A percentile compares a stretch with the other conserved stretches of the same genome.
Evolutionary conservation across 2,329 filamentous ascomycete genomes (phyloP).

Genomic region (Aspergillus spinulosporus): DNA sequence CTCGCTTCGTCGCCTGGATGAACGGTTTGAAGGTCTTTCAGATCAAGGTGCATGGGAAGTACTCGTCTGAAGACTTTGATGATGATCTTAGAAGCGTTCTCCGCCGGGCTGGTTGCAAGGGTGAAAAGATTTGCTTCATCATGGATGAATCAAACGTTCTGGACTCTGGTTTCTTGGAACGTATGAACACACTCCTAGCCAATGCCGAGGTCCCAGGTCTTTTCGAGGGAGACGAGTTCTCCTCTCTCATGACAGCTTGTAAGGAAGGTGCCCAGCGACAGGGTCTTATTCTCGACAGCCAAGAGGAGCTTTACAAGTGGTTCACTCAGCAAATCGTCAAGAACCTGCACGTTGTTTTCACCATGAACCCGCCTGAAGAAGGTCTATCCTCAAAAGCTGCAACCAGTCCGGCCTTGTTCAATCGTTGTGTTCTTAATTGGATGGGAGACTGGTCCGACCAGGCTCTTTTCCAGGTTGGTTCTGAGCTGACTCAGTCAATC

Average conservation of each 20-base stretch:
- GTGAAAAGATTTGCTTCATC: constrained; percentile 99
- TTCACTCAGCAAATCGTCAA: constrained; percentile 99
- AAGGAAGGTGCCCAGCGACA: constrained; percentile 97
- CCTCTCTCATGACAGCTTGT: constrained; percentile 98
- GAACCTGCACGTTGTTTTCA: constrained; percentile 98
- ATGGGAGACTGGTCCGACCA: constrained; percentile 99
- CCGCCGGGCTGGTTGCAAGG: constrained; percentile 91
- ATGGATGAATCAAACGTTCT: constrained; percentile 99
- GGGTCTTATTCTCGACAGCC: constrained; percentile 90
- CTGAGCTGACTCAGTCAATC: constrained; percentile 92
- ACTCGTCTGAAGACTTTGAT: constrained; percentile 97
- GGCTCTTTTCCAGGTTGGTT: constrained; percentile 94
- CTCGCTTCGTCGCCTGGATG: constrained; percentile 99
- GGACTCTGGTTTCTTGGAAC: constrained; percentile 96
- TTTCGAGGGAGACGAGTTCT: constrained; percentile 98
- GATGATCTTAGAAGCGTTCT: constrained; percentile 94
- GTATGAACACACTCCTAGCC: constrained; percentile 97
- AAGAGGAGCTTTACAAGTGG: constrained; percentile 99
- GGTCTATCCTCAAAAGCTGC: constrained; percentile 94
- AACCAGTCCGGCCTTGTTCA: constrained; percentile 97
- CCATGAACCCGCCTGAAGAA: constrained; percentile 98
- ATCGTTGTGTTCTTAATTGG: constrained; percentile 99
- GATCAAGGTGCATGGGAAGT: constrained; percentile 99
- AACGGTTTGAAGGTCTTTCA: constrained; percentile 98
- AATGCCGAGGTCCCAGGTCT: constrained; percentile 99